A percentile compares a stretch with the other conserved stretches of the same genome.
These are phyloP conservation scores for Klebsormidium nitens DNA, from an alignment of 139 green algal genomes.

Conservation along the genomic window DNA sequence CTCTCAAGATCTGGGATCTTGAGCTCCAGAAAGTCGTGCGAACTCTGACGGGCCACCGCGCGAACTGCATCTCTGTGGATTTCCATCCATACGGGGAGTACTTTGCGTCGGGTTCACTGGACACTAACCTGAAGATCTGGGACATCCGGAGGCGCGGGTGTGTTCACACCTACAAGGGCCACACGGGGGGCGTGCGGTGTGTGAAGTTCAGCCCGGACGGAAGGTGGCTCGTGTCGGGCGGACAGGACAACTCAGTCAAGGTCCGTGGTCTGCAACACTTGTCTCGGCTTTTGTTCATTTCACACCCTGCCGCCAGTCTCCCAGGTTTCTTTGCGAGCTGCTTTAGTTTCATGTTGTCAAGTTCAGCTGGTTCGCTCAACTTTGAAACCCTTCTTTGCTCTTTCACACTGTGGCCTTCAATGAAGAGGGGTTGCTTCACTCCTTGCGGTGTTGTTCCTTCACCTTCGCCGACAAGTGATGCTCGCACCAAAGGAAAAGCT, in stretches of 20 bases:
- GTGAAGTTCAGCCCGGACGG: constrained; percentile 71
- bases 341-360: too few relatives aligned
- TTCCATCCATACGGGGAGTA: constrained; percentile 61
- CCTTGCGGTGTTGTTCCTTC: too few relatives aligned
- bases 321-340: too few relatives aligned
- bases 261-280: too few relatives aligned
- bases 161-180: constrained; percentile 69
- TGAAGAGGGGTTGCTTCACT: too few relatives aligned
- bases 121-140: constrained; percentile 81
- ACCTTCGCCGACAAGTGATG: too few relatives aligned
- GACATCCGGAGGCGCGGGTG: constrained; percentile 60
- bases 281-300: too few relatives aligned
- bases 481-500: too few relatives aligned
- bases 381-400: too few relatives aligned
- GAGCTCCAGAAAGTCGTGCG: constrained; percentile 68
- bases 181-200: constrained; percentile 54
- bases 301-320: too few relatives aligned
- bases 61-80: constrained; percentile 59
- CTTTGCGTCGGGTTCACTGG: constrained; percentile 58
- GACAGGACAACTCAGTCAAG: constrained; percentile 67
- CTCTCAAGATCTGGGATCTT: constrained; percentile 76
- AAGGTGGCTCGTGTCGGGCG: constrained; percentile 66
- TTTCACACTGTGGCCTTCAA: too few relatives aligned
- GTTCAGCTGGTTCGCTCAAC: too few relatives aligned
- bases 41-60: constrained; percentile 62